These are phyloP conservation scores for Pelargonium cotyledonis DNA, from an alignment of 441 rosid genomes.

Conservation along the genomic window DNA sequence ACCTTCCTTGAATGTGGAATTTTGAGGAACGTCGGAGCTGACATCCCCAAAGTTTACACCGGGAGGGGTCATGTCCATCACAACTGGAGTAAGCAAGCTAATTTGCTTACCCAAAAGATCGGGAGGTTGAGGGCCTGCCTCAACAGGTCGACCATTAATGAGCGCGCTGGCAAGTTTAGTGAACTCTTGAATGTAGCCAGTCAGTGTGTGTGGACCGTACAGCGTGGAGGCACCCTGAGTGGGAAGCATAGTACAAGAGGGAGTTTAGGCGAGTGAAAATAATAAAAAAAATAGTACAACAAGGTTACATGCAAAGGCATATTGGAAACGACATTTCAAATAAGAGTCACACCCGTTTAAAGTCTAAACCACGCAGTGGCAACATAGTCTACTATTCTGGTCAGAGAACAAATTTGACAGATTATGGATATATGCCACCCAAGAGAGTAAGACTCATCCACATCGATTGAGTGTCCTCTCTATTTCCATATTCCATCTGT, in stretches of 20 bases:
- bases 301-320: too few species aligned
- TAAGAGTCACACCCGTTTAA: too few species aligned
- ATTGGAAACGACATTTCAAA: too few species aligned
- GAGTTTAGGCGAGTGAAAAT: too few species aligned
- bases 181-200: slow-evolving; percentile 87
- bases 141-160: slow-evolving; percentile 39
- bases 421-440: too few species aligned
- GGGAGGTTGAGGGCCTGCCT: slow-evolving; percentile 65
- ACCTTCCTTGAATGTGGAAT: slow-evolving; percentile 69
- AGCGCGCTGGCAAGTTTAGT: slow-evolving; percentile 65
- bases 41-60: slow-evolving; percentile 71
- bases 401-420: too few species aligned
- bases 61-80: slow-evolving; percentile 62
- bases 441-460: too few species aligned
- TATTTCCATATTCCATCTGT: too few species aligned
- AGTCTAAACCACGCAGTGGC: too few species aligned
- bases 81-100: slow-evolving; percentile 72
- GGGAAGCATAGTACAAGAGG: slow-evolving; percentile 6
- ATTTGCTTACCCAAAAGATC: slow-evolving; percentile 68
- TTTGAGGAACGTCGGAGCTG: slow-evolving; percentile 57
- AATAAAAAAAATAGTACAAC: neutral
- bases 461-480: too few species aligned
- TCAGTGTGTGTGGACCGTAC: slow-evolving; percentile 82
- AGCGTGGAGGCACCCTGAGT: slow-evolving; percentile 84
- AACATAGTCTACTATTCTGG: too few species aligned